Percentiles rank a stretch among this genome's conserved stretches.
Evolutionary conservation across 2,329 filamentous ascomycete genomes (phyloP).

Genomic region (Apiospora aurea): DNA sequence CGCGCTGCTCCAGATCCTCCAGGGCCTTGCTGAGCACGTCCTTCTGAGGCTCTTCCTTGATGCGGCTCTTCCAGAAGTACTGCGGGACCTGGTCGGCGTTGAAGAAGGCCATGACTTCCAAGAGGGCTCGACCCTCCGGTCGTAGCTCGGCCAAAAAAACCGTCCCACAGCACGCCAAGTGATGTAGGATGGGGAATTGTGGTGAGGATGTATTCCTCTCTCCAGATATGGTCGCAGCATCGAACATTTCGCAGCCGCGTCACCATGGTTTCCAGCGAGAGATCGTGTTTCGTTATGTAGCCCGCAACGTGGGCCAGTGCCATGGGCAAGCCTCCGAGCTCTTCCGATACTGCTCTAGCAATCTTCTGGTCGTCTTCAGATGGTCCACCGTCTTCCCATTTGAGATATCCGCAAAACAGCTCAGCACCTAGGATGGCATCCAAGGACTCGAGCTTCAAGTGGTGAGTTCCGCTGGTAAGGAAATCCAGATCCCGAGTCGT

Average conservation of each 20-base stretch:
- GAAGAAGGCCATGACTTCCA: background rate
- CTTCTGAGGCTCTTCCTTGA: background rate
- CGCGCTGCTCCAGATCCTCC: background rate
- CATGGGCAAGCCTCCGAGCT: constrained; percentile 3
- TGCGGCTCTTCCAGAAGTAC: background rate
- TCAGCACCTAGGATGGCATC: background rate
- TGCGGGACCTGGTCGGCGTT: background rate
- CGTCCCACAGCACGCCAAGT: background rate
- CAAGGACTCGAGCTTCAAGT: background rate
- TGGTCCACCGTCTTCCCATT: background rate
- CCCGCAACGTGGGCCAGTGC: constrained; percentile 2
- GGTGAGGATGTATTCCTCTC: background rate
- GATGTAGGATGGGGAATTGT: background rate
- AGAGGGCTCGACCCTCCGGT: background rate
- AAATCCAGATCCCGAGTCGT: background rate
- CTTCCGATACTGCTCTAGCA: background rate
- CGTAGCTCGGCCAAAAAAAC: background rate
- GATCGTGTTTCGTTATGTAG: background rate
- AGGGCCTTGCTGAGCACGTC: background rate
- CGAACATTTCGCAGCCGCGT: background rate
- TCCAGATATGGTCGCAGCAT: background rate
- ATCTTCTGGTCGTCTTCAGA: background rate
- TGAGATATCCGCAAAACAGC: background rate
- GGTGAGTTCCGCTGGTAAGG: background rate
- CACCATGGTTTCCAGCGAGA: background rate